Base-by-base conservation (phyloP, 495 filamentous ascomycete species). In the Xylaria acuta region DNA sequence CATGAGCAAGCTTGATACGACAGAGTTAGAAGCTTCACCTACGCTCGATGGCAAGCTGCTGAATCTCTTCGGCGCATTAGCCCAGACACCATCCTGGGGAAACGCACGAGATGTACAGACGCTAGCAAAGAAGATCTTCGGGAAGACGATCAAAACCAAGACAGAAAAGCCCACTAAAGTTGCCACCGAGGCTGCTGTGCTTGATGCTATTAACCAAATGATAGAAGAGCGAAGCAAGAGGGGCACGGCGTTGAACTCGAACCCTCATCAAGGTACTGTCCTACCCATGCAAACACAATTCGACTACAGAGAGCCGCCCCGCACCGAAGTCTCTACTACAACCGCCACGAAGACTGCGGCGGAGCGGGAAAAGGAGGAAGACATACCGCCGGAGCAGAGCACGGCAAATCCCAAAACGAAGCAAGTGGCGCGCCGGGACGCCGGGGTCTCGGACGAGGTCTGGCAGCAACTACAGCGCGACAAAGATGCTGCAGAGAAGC, bases 41-140 rank as follows among this genome's bases (percentile, higher is more conserved):
- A 78, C 75, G 2, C 64, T 78, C 22, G 76, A 78, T 41, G 40
- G 69, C 25, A 74, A 76, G 1, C 53, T 88, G 38, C n/a, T 81
- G 1, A 45, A 76, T 5, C 71, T 74, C 0, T 87, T 93, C 65
- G 40, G 75, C 1, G 72, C 56, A 1, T 79, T 92, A 2, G 74
- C 86, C 0, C 69, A 71, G 3, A 84, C 86, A 3, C 68, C 82
- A n/a, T 84, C 82, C 18, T 94, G 91, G 91, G 92, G 84, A 4
- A 94, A 91, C 74, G 92, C 89, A 0, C 81, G 91, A 11, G 92
- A 94, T 67, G 84, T 94, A 0, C 79, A 88, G 47, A 88, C 84
- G 0, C 53, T 93, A 1, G 85, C 81, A 0, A 90, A 88, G 71
- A 76, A 54, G 0, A 84, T 92, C 18, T 88, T 86, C 70, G 74